Percentiles rank a stretch among this genome's conserved stretches.
Evolutionary conservation across 2,329 filamentous ascomycete species (phyloP).

Genomic region (Pseudocercospora fuligena): DNA sequence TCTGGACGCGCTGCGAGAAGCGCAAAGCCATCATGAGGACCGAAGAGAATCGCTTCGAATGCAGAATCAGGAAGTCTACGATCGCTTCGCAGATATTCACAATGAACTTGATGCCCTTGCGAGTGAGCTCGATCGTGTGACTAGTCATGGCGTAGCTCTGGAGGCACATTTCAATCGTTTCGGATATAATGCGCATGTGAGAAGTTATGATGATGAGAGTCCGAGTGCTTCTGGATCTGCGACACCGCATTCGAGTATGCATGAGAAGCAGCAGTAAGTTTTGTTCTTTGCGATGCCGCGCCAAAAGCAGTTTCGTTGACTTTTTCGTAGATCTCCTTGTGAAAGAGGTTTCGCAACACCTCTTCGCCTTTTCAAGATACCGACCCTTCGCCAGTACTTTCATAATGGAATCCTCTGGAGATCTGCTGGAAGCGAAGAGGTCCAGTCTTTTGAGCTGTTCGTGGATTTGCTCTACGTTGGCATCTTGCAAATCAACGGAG

Average conservation of each 20-base stretch:
- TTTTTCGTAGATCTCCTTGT: background rate
- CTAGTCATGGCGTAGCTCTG: constrained; percentile 59
- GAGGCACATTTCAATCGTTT: constrained; percentile 68
- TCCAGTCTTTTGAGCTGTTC: constrained; percentile 68
- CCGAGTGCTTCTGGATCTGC: constrained; percentile 27
- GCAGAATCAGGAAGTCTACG: constrained; percentile 57
- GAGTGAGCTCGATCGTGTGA: constrained; percentile 59
- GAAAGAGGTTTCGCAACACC: constrained; percentile 38
- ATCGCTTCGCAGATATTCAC: constrained; percentile 62
- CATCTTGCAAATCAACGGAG: constrained; percentile 68
- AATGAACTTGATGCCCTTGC: constrained; percentile 59
- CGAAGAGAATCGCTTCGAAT: constrained; percentile 54
- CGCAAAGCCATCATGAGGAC: constrained; percentile 59
- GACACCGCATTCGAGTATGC: constrained; percentile 27
- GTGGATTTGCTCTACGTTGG: constrained; percentile 68
- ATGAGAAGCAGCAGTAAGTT: constrained; percentile 11
- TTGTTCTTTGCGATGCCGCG: background rate
- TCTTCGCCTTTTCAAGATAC: constrained; percentile 63
- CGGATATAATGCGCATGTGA: constrained; percentile 63
- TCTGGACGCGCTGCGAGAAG: constrained; percentile 55
- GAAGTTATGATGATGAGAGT: constrained; percentile 41
- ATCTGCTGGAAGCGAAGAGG: constrained; percentile 62
- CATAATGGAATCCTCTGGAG: constrained; percentile 69
- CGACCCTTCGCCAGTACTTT: constrained; percentile 68
- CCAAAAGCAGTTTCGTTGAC: background rate